Evolutionary conservation across 1,139 yeast species (phyloP), one percentile per base, ranked within the genome.

Genomic region (Yamadazyma triangularis): DNA sequence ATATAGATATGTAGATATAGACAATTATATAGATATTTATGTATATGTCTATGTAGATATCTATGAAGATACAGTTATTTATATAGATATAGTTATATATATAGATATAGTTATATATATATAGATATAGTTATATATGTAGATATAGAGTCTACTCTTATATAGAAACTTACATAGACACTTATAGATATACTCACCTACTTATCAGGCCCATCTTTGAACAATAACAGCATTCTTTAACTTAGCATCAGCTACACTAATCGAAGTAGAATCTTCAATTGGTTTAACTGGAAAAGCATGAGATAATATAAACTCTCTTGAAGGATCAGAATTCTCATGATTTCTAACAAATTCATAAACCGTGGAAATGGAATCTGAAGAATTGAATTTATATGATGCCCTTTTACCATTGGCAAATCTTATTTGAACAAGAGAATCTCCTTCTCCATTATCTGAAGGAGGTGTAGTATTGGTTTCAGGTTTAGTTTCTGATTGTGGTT

Each of bases 251-350:
- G 70, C 76, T 28, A 91, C 74, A 2, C 82, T 70, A 24, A 67
- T 52, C 5, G 62, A 64, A 3, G 35, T 38, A 24, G 66, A 62
- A 37, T 83, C 78, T 31, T 72, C 77, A 30, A 89, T 75, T 24
- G 83, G 79, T 53, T 78, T 75, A 23, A 85, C 80, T 11, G 98
- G 98, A 62, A 86, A 87, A 0, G 95, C 79, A 40, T 85, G 80
- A 41, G 85, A 84, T 42, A 91, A 68, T 3, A 75, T 70, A 57
- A 85, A 91, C 3, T 64, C 53, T 46, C 83, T 70, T 9, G 60
- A 47, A 13, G 63, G 54, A 11, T 52, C 56, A 30, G 73, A 63
- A 25, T 62, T 61, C 35, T 70, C 69, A 32, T 68, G 66, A 15
- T 34, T 40, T 29, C 67, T 62, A 10, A 87, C 93, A 56, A 74